Evolutionary conservation across 2,329 filamentous ascomycete genomes (phyloP), one percentile per base, ranked within the genome.

Genomic region (Cytospora leucostoma): DNA sequence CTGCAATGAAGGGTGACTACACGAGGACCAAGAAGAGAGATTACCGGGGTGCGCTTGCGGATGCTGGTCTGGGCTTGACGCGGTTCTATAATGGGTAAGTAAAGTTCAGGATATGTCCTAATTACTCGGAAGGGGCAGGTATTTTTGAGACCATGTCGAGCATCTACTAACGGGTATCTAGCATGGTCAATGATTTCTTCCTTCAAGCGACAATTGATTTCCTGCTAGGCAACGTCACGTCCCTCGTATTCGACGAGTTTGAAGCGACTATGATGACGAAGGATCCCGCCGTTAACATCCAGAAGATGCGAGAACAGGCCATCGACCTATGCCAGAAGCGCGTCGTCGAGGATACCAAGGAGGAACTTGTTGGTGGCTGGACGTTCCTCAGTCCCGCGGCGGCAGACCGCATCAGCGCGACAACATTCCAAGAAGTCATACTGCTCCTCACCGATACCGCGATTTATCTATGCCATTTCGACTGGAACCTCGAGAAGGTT

Each of bases 151-250:
- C 37, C 5, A 33, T 2, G 8, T 37, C 35, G 19, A 17, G 33
- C 12, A 19, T 4, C 7, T 56, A 33, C 59, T 61, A n/a, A 61
- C 52, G 17, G 19, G 3, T 35, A n/a, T 1, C 83, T 72, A 98
- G 97, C 68, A 95, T 98, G 76, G 93, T 99, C 68, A 97, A 96
- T 69, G 95, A 99, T 76, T 97, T 96, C 75, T 98, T 98, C 76
- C 90, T 93, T 27, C 95, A 99, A 74, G 91, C 93, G 0, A 92
- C 91, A 57, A 97, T 99, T 68, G 95, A 99, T 74, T 98, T 95
- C 72, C 84, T 97, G 4, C 84, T 98, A 0, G 95, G 95, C 21
- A 95, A 95, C 68, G 91, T 96, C 12, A 92, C 89, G 0, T 88
- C 88, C 1, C 82, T 88, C 17, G 90, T 97, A 3, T 98, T 98